Evolutionary conservation across 1,284 basidiomycete species (phyloP).

Genomic region (Papiliotrema nemorosa): DNA sequence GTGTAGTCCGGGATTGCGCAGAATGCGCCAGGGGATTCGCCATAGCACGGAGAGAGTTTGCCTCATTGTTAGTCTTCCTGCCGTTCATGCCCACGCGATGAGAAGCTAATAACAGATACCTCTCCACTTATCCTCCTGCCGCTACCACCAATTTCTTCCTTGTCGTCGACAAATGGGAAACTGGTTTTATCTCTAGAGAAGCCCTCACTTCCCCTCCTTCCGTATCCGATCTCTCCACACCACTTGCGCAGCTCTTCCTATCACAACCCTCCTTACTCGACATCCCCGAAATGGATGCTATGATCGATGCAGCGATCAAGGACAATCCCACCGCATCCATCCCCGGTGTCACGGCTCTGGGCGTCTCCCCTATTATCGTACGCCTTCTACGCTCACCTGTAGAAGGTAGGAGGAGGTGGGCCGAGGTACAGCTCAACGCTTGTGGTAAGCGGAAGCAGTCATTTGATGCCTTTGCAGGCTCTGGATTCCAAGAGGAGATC

Average conservation of each 20-base stretch:
- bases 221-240: conserved; percentile 48
- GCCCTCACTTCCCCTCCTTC: conserved; percentile 12
- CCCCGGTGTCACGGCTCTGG: conserved; percentile 14
- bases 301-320: conserved; percentile 22
- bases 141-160: conserved; percentile 59
- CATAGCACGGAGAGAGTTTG: conserved; percentile 60
- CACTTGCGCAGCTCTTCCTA: conserved; percentile 63
- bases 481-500: conserved; percentile 29
- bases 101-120: conserved; percentile 29
- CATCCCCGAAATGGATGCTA: conserved; percentile 53
- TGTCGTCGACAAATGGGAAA: conserved; percentile 67
- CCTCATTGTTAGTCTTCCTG: conserved; percentile 64
- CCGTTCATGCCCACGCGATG: no score
- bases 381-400: conserved; percentile 22
- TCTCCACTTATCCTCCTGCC: conserved; percentile 39
- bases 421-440: conserved; percentile 18
- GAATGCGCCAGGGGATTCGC: conserved; percentile 66
- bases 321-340: conserved; percentile 2
- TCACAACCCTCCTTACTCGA: conserved; percentile 62
- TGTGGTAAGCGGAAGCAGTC: conserved; percentile 18
- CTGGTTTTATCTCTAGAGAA: conserved; percentile 21
- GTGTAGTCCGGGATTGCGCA: conserved; percentile 61
- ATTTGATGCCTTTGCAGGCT: conserved; percentile 31
- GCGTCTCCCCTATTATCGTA: conserved; percentile 27
- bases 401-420: conserved; percentile 23